These are phyloP conservation scores for Dactylellina leptospora DNA, from an alignment of 2,329 filamentous ascomycete genomes.

Conservation along the genomic window DNA sequence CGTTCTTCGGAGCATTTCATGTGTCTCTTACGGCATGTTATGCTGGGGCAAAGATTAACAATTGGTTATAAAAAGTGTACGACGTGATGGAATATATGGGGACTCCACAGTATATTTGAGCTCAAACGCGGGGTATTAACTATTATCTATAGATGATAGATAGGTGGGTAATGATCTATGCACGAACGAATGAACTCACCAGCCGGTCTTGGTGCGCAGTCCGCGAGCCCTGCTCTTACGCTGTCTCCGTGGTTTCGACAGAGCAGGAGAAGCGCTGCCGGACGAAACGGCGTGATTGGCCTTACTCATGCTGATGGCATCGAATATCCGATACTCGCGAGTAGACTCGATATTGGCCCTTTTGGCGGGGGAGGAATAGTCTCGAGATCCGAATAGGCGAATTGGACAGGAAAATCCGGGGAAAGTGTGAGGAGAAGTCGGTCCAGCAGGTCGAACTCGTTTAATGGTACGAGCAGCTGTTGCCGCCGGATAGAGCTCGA, in stretches of 20 bases:
- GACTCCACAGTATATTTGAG: neutral
- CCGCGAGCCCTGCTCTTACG: constrained; percentile 62
- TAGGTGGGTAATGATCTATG: neutral
- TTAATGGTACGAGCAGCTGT: constrained; percentile 45
- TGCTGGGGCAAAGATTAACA: constrained; percentile 55
- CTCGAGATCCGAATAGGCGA: constrained; percentile 51
- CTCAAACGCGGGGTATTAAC: neutral
- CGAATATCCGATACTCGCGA: too few relatives aligned
- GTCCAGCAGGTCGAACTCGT: constrained; percentile 31
- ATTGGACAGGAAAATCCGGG: constrained; percentile 50
- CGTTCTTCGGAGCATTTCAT: constrained; percentile 66
- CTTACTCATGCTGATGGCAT: constrained; percentile 36
- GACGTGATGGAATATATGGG: neutral
- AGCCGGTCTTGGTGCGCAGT: constrained; percentile 63
- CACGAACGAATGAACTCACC: constrained; percentile 55
- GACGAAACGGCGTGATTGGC: constrained; percentile 28
- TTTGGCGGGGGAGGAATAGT: too few relatives aligned
- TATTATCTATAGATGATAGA: neutral
- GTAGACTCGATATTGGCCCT: too few relatives aligned
- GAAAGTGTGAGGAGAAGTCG: constrained; percentile 9
- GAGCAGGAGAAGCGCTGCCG: constrained; percentile 45
- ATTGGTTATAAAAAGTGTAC: constrained; percentile 9
- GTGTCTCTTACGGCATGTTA: constrained; percentile 63
- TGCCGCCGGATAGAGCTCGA: constrained; percentile 15
- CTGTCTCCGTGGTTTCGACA: constrained; percentile 53